Evolutionary conservation across 1,284 basidiomycete genomes (phyloP).

Genomic region (Takashimella tepidaria): DNA sequence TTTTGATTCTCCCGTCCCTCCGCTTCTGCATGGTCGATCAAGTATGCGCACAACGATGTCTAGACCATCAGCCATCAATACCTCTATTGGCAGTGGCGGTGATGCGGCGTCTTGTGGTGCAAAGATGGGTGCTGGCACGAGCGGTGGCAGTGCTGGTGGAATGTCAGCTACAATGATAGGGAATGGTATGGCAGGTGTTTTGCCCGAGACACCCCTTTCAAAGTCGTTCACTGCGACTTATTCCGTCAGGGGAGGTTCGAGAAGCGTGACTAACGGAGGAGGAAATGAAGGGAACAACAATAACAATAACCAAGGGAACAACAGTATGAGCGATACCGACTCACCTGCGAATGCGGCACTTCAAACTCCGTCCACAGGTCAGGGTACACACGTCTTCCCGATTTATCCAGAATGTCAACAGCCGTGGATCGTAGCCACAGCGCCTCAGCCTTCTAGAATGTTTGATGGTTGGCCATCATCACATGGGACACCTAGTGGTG

Average conservation of each 20-base stretch:
- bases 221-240: slow-evolving; percentile 5
- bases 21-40: background rate
- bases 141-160: background rate
- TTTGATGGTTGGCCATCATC: slow-evolving; percentile 7
- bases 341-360: slow-evolving; percentile 12
- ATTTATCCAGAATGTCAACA: background rate
- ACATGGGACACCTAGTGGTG: background rate
- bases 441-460: slow-evolving; percentile 3
- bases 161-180: slow-evolving; percentile 1
- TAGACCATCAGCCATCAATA: background rate
- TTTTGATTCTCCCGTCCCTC: background rate
- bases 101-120: background rate
- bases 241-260: background rate
- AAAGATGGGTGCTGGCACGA: background rate
- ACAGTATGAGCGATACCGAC: slow-evolving; percentile 4
- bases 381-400: slow-evolving; percentile 10
- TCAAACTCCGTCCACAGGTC: slow-evolving; percentile 11
- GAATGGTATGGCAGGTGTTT: background rate
- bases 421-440: slow-evolving; percentile 6
- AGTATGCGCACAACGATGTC: background rate
- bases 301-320: background rate
- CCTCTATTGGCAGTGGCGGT: background rate
- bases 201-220: slow-evolving; percentile 7
- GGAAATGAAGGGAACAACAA: background rate
- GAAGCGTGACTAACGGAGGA: slow-evolving; percentile 2